phyloP scores from a whole-genome alignment of 202 grass and related monocot species.

The Elaeis oleifera region DNA sequence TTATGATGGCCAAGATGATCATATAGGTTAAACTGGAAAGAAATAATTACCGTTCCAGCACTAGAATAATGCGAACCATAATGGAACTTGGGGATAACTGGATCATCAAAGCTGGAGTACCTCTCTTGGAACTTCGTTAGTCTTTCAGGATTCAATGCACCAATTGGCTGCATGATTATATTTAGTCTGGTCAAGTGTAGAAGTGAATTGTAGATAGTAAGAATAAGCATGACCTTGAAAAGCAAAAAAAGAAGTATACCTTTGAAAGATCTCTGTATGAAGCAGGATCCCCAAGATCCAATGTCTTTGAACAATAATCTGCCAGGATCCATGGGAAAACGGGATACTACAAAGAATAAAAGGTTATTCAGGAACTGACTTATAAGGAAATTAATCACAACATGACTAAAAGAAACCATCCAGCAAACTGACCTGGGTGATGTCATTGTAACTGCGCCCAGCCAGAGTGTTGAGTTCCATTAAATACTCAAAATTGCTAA shows the following conservation, averaged over 20 bases:
- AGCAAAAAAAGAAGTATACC: slow-evolving; percentile 27
- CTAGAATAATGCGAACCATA: slow-evolving; percentile 91
- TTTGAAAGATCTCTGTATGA: slow-evolving; percentile 91
- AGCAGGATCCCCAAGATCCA: slow-evolving; percentile 66
- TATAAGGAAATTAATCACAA: slow-evolving; percentile 6
- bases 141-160: slow-evolving; percentile 81
- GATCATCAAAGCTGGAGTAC: slow-evolving; percentile 80
- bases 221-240: slow-evolving; percentile 18
- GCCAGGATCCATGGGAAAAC: slow-evolving; percentile 94
- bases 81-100: slow-evolving; percentile 86
- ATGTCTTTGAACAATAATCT: slow-evolving; percentile 67
- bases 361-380: not conserved
- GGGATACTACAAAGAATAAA: slow-evolving; percentile 63
- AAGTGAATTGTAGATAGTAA: slow-evolving; percentile 18
- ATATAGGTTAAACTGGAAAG: not conserved
- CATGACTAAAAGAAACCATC: not conserved
- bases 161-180: slow-evolving; percentile 78
- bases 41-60: slow-evolving; percentile 59
- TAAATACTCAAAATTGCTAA: slow-evolving; percentile 96
- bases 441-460: slow-evolving; percentile 95
- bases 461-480: slow-evolving; percentile 97
- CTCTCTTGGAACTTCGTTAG: slow-evolving; percentile 95
- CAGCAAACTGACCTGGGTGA: slow-evolving; percentile 43
- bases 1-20: not conserved
- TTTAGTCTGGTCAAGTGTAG: slow-evolving; percentile 12